Conservation (phyloP, 139 green algal genomes). For the Desmodesmus armatus region DNA sequence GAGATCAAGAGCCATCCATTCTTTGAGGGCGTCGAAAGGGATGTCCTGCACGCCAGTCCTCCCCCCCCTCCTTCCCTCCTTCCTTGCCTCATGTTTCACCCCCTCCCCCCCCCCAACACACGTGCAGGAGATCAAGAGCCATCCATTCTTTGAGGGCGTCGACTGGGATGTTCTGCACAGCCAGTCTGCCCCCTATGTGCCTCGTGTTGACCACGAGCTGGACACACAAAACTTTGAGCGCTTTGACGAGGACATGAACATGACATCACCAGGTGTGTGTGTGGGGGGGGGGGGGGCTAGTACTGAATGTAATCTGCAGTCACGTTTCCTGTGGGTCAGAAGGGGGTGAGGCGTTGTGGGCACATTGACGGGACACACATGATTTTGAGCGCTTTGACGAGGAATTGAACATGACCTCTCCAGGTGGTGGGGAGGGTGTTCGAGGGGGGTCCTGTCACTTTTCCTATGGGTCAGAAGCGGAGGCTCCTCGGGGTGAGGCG, state of each 20-base stretch:
- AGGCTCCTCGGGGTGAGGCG: no score
- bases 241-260: slow-evolving; percentile 89
- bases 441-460: no score
- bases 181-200: slow-evolving; percentile 78
- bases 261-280: slow-evolving; percentile 22
- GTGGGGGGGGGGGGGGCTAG: background rate
- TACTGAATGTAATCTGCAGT: background rate
- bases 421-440: no score
- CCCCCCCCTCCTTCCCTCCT: no score
- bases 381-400: slow-evolving; percentile 99
- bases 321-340: no score
- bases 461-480: no score
- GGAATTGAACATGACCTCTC: slow-evolving; percentile 56
- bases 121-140: slow-evolving; percentile 66
- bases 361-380: slow-evolving; percentile 96
- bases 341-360: no score
- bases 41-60: slow-evolving; percentile 73
- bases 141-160: slow-evolving; percentile 94
- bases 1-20: slow-evolving; percentile 85
- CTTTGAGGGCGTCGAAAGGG: slow-evolving; percentile 90
- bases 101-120: background rate
- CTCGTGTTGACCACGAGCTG: slow-evolving; percentile 87
- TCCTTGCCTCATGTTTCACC: background rate
- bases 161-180: slow-evolving; percentile 86
- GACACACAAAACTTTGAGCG: slow-evolving; percentile 99